A percentile compares a stretch with the other conserved stretches of the same genome.
Evolutionary conservation across 1,139 yeast genomes (phyloP).

Genomic region (Nakaseomyces uthaithaninus): DNA sequence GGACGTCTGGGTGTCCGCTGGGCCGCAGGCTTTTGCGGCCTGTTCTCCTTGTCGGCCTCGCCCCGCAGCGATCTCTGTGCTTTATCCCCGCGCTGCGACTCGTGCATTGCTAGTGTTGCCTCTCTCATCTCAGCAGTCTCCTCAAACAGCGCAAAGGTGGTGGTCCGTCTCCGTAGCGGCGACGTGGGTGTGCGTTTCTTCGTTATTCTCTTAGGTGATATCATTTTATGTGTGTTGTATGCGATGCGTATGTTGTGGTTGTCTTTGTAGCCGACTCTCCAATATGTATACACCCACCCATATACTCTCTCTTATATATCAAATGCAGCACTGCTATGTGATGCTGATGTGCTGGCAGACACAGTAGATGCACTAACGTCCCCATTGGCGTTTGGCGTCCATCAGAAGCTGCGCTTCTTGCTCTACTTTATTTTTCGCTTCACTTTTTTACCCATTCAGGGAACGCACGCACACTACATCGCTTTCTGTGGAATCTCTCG

Average conservation of each 20-base stretch:
- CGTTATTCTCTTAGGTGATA: constrained; percentile 1
- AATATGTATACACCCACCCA: too few relatives aligned
- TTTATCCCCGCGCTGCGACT: not conserved
- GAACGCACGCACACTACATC: too few relatives aligned
- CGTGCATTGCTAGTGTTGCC: not conserved
- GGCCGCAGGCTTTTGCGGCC: not conserved
- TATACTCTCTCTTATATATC: too few relatives aligned
- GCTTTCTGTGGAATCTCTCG: too few relatives aligned
- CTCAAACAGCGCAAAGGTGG: not conserved
- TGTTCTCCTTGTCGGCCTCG: constrained; percentile 4
- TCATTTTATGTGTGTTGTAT: not conserved
- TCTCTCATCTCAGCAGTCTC: constrained; percentile 4
- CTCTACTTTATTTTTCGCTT: not conserved
- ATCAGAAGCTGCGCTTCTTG: not conserved
- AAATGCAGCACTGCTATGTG: too few relatives aligned
- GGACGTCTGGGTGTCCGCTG: not conserved
- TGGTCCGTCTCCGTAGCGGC: not conserved
- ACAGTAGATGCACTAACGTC: too few relatives aligned
- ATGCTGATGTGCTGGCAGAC: too few relatives aligned
- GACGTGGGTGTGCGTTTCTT: not conserved
- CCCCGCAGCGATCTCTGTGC: too few relatives aligned
- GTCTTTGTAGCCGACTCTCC: too few relatives aligned
- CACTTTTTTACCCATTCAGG: too few relatives aligned
- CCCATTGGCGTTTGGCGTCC: not conserved
- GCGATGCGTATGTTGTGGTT: too few relatives aligned